These are phyloP conservation scores for Herpotrichia juniperi DNA, from an alignment of 2,329 filamentous ascomycete species.

Conservation along the genomic window DNA sequence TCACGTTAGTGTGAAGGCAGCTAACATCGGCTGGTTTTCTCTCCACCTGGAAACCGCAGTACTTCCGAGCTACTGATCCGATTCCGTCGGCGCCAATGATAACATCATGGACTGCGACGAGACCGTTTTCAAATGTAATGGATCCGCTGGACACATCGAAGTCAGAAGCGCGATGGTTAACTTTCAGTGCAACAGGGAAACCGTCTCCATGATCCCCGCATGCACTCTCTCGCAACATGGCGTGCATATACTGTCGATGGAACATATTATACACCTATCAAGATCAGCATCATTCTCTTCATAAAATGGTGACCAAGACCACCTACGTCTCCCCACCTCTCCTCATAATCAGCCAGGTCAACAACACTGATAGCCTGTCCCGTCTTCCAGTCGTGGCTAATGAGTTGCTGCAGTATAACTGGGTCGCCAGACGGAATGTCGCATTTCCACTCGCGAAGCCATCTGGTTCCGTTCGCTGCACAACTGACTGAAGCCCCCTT, in stretches of 20 bases:
- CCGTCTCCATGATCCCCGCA: conserved; percentile 60
- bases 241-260: conserved; percentile 71
- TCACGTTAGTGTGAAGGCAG: conserved; percentile 70
- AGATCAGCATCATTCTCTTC: conserved; percentile 28
- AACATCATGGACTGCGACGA: conserved; percentile 60
- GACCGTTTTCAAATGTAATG: conserved; percentile 53
- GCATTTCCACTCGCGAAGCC: conserved; percentile 72
- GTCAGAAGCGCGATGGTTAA: conserved; percentile 62
- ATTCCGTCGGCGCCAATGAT: conserved; percentile 72
- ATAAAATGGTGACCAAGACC: conserved; percentile 35
- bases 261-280: conserved; percentile 64
- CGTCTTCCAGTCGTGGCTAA: conserved; percentile 73
- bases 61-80: conserved; percentile 66
- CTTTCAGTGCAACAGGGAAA: conserved; percentile 57
- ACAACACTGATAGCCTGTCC: conserved; percentile 70
- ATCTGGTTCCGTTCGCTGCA: conserved; percentile 72
- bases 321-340: conserved; percentile 65
- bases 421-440: conserved; percentile 69
- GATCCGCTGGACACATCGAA: conserved; percentile 58
- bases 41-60: conserved; percentile 67
- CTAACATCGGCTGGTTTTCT: conserved; percentile 65
- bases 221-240: conserved; percentile 68
- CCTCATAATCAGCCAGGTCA: conserved; percentile 67
- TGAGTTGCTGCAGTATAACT: conserved; percentile 68
- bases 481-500: conserved; percentile 61